These are phyloP conservation scores for Acorus calamus DNA, from an alignment of 106 monocot genomes.

Conservation along the genomic window DNA sequence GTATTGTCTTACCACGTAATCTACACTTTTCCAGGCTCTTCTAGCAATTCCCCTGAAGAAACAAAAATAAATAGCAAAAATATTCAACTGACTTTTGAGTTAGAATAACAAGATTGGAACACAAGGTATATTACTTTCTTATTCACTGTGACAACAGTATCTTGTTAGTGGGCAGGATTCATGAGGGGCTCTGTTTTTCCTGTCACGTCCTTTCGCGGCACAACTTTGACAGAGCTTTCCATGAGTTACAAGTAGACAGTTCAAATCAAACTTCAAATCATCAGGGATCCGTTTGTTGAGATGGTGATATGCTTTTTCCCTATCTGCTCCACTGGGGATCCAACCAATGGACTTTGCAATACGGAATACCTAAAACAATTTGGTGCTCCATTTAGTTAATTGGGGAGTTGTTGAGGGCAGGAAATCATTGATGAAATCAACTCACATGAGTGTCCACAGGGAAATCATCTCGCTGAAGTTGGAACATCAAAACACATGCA, in stretches of 20 bases:
- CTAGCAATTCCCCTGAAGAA: too few species aligned
- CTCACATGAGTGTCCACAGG: slow-evolving; percentile 91
- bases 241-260: slow-evolving; percentile 78
- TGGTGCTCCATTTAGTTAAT: not conserved
- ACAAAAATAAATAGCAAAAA: not conserved
- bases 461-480: slow-evolving; percentile 82
- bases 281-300: slow-evolving; percentile 66
- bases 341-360: slow-evolving; percentile 63
- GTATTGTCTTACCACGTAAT: too few species aligned
- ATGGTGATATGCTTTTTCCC: slow-evolving; percentile 76
- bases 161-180: slow-evolving; percentile 37
- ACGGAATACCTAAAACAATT: slow-evolving; percentile 47
- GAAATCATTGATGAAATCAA: slow-evolving; percentile 2
- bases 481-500: slow-evolving; percentile 87
- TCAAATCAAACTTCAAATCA: slow-evolving; percentile 80
- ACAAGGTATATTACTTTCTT: too few species aligned
- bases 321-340: slow-evolving; percentile 59
- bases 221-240: slow-evolving; percentile 63
- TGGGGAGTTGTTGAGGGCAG: not conserved
- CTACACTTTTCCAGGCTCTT: too few species aligned
- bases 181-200: slow-evolving; percentile 10
- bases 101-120: too few species aligned
- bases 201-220: slow-evolving; percentile 25
- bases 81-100: not conserved
- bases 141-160: slow-evolving; percentile 4